Evolutionary conservation across 2,329 filamentous ascomycete genomes (phyloP).

Genomic region (Diaporthe citri): DNA sequence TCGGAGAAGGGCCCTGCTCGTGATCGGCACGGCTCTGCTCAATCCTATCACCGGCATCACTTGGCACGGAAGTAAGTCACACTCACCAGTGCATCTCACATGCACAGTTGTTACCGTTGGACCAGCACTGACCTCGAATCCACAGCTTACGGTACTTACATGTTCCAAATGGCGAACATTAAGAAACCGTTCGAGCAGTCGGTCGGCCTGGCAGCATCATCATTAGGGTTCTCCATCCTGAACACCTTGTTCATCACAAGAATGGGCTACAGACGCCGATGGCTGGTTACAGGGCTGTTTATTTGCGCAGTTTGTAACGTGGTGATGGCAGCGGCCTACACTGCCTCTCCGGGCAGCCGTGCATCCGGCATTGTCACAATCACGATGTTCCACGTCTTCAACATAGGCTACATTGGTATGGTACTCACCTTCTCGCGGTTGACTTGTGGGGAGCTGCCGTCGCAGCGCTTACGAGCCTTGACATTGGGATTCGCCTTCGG

Average conservation of each 20-base stretch:
- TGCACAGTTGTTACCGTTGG: background rate
- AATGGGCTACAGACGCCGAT: slow-evolving; percentile 14
- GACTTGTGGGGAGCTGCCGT: slow-evolving; percentile 15
- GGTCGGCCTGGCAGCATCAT: background rate
- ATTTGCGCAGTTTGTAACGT: slow-evolving; percentile 10
- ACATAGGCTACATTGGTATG: slow-evolving; percentile 6
- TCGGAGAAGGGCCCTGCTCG: background rate
- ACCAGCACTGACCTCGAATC: background rate
- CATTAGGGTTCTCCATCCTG: background rate
- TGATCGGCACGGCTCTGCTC: background rate
- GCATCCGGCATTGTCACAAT: slow-evolving; percentile 13
- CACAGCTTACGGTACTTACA: slow-evolving; percentile 21
- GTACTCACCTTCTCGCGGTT: background rate
- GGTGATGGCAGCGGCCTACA: slow-evolving; percentile 13
- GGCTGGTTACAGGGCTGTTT: background rate
- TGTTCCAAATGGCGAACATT: slow-evolving; percentile 18
- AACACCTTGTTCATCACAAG: background rate
- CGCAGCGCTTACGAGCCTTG: slow-evolving; percentile 8
- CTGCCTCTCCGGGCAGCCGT: background rate
- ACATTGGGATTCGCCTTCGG: background rate
- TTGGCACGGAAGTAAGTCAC: slow-evolving; percentile 12
- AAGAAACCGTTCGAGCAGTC: background rate
- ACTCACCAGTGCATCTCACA: too few species aligned
- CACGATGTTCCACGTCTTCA: slow-evolving; percentile 6
- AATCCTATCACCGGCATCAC: background rate